Percentiles rank a stretch among this genome's conserved stretches.
phyloP scores from a whole-genome alignment of 306 rosid species.

The Corylus americana region DNA sequence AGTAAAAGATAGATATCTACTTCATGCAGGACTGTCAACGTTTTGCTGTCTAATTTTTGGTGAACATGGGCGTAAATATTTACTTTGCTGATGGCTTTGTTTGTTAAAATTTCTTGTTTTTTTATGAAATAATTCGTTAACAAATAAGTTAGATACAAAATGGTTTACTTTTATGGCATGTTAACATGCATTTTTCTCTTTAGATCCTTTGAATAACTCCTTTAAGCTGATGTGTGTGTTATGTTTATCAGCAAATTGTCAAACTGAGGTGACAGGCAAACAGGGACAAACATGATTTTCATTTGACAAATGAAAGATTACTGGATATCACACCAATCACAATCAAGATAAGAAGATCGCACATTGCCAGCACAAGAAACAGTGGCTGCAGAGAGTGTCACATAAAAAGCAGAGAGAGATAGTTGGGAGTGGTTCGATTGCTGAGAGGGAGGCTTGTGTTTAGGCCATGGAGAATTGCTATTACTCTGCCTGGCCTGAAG shows the following conservation, averaged over 20 bases:
- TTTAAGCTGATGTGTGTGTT: slow-evolving; percentile 11
- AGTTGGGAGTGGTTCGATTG: not conserved
- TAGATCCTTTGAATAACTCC: slow-evolving; percentile 20
- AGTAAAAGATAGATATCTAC: no score
- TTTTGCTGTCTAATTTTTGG: no score
- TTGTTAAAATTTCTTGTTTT: no score
- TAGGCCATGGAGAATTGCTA: slow-evolving; percentile 58
- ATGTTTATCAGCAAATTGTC: slow-evolving; percentile 32
- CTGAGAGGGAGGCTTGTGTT: slow-evolving; percentile 20
- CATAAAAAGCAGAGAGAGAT: slow-evolving; percentile 48
- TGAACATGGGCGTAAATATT: no score
- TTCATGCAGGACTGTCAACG: no score
- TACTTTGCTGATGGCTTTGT: no score
- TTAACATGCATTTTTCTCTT: not conserved
- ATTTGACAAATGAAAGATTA: slow-evolving; percentile 57
- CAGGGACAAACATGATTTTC: slow-evolving; percentile 57
- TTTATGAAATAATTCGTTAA: no score
- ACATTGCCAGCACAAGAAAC: slow-evolving; percentile 54
- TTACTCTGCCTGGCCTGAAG: slow-evolving; percentile 43
- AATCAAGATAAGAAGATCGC: slow-evolving; percentile 54
- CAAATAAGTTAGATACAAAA: no score
- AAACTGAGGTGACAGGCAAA: slow-evolving; percentile 55
- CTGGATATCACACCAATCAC: slow-evolving; percentile 59
- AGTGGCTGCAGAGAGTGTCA: slow-evolving; percentile 34
- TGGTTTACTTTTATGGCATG: no score